Base-by-base conservation (phyloP, 2,329 filamentous ascomycete species). In the Cordyceps cicadae region DNA sequence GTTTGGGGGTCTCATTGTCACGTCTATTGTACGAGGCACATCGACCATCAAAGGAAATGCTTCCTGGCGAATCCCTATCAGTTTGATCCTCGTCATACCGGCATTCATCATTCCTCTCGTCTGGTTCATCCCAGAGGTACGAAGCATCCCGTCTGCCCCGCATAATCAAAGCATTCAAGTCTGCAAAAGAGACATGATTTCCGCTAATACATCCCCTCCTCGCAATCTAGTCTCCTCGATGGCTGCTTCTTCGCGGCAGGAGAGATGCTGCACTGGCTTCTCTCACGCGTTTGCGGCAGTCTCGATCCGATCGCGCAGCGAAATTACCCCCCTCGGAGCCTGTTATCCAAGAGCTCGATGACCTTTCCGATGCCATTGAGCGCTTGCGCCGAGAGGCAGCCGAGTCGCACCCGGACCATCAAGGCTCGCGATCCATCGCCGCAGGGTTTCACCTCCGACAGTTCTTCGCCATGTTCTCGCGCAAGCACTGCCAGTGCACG, bases 61-160 rank as follows among this genome's bases (percentile, higher is more conserved):
- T 1, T 68, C 72, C 2, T 77, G 69, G 66, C 62, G 66, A 6
- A 72, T 76, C 32, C 73, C 72, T 0, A 66, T 70, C 5, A 71
- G 72, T 0, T 62, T 74, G 1, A 74, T 74, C 65, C 73, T 69
- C 50, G 62, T 71, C 41, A 65, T 74, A 5, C 71, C 72, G 4
- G 56, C 62, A 14, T 67, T 72, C 24, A 63, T 74, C 9, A 54
- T 67, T 50, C 61, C 9, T 65, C 69, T 43, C 69, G 67, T 63
- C 69, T 69, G 43, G 64, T 70, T 9, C 65, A 68, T 15, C 66
- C 72, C 66, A 65, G 62, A 19, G 62, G 51, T 54, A 26, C 51
- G 51, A 37, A 41, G 26, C 5, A 14, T 17, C 24, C 2, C 48
- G 9, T 26, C 26, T 29, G 11, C 21, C 15, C 19, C 41, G 14